Evolutionary conservation across 1,139 yeast genomes (phyloP).

Genomic region (Magnusiomyces suaveolens): DNA sequence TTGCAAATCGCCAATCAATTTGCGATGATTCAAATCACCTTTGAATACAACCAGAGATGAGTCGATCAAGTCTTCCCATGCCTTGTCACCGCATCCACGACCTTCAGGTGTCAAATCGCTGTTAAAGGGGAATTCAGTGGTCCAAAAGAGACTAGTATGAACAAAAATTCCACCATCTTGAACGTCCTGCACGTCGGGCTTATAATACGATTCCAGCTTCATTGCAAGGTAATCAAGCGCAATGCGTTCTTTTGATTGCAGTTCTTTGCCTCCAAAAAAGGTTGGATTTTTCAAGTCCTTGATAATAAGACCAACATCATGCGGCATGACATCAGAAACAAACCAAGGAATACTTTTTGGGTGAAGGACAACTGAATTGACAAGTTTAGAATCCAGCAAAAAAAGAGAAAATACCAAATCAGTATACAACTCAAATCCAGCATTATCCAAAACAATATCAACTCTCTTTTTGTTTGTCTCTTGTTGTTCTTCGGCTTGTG

Average conservation of each 20-base stretch:
- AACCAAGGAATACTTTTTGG: constrained; percentile 93
- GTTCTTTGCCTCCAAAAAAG: constrained; percentile 36
- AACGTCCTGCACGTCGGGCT: constrained; percentile 9
- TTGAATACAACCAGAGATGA: constrained; percentile 74
- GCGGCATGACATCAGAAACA: constrained; percentile 88
- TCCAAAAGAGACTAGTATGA: constrained; percentile 75
- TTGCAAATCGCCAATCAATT: constrained; percentile 76
- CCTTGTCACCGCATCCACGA: constrained; percentile 47
- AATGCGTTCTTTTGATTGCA: constrained; percentile 6
- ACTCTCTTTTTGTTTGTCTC: constrained; percentile 39
- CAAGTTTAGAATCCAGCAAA: constrained; percentile 60
- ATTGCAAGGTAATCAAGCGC: constrained; percentile 42
- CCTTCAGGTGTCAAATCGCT: constrained; percentile 45
- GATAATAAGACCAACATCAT: constrained; percentile 58
- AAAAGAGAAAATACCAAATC: constrained; percentile 71
- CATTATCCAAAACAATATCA: constrained; percentile 85
- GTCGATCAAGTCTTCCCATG: constrained; percentile 44
- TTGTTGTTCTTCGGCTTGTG: no score
- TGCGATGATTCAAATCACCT: constrained; percentile 94
- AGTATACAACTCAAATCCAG: constrained; percentile 90
- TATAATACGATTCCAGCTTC: constrained; percentile 39
- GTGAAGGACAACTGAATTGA: constrained; percentile 60
- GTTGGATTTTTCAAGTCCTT: constrained; percentile 45
- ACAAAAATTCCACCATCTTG: constrained; percentile 43
- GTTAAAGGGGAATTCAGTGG: constrained; percentile 63